Percentiles rank a stretch among this genome's conserved stretches.
phyloP scores from a whole-genome alignment of 345 rosid species.

The Rhodomyrtus tomentosa region DNA sequence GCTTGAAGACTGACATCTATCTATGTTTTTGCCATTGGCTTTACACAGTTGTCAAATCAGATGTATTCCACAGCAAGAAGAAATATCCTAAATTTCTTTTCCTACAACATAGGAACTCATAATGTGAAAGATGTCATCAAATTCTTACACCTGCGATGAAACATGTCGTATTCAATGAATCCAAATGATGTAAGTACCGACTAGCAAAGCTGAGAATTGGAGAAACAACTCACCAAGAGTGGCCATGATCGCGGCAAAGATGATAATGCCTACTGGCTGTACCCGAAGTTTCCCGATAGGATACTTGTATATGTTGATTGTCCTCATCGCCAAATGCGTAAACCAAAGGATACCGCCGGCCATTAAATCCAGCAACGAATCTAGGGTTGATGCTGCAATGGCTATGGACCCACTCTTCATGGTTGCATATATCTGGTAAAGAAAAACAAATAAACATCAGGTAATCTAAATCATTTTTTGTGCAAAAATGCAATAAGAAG shows the following conservation, averaged over 20 bases:
- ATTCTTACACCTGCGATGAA: neutral
- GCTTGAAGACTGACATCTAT: neutral
- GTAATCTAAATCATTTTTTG: neutral
- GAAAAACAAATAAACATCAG: neutral
- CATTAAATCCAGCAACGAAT: constrained; percentile 5
- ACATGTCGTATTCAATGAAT: neutral
- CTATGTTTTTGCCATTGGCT: neutral
- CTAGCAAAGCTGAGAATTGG: neutral
- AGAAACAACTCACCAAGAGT: neutral
- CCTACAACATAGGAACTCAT: neutral
- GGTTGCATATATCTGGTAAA: neutral
- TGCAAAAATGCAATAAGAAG: neutral
- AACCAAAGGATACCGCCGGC: constrained; percentile 6
- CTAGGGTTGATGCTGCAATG: constrained; percentile 2
- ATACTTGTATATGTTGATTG: neutral
- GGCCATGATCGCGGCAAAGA: constrained; percentile 5
- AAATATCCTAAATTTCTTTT: neutral
- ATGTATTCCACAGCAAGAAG: neutral
- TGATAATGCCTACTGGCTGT: constrained; percentile 1
- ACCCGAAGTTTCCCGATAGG: constrained; percentile 7
- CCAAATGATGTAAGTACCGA: neutral
- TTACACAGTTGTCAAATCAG: neutral
- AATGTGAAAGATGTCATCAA: neutral
- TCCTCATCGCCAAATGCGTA: constrained; percentile 1
- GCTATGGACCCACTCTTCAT: constrained; percentile 3